These are phyloP conservation scores for Nadsonia starkeyi-henricii DNA, from an alignment of 1,139 yeast species.

Conservation along the genomic window DNA sequence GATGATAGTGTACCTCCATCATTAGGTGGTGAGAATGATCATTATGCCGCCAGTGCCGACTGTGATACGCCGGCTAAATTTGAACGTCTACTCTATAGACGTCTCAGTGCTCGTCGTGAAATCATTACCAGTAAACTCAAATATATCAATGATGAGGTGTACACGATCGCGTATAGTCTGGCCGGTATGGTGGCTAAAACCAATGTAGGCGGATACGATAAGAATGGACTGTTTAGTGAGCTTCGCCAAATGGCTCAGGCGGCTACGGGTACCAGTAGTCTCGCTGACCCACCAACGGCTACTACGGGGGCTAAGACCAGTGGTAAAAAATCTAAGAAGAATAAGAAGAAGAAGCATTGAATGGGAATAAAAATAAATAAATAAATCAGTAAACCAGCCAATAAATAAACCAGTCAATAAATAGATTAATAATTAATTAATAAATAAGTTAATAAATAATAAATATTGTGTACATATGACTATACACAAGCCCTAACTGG, in stretches of 20 bases:
- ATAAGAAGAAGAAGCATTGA: neutral
- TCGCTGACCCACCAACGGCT: neutral
- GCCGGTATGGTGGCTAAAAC: neutral
- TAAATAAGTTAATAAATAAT: too few relatives aligned
- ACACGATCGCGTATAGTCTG: neutral
- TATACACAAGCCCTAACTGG: too few relatives aligned
- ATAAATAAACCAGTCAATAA: too few relatives aligned
- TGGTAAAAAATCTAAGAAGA: neutral
- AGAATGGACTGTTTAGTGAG: too few relatives aligned
- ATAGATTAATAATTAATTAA: too few relatives aligned
- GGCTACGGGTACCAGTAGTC: too few relatives aligned
- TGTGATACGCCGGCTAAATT: neutral
- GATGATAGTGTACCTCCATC: neutral
- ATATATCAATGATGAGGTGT: neutral
- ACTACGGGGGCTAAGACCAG: neutral
- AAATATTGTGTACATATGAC: too few relatives aligned
- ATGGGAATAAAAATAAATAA: too few relatives aligned
- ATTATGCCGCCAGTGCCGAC: neutral
- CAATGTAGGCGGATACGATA: neutral
- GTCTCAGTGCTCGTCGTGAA: neutral
- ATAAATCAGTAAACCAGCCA: too few relatives aligned
- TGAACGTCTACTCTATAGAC: neutral
- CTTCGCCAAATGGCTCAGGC: too few relatives aligned
- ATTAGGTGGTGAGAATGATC: neutral
- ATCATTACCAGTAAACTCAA: neutral